These are phyloP conservation scores for Gossypium davidsonii DNA, from an alignment of 441 rosid genomes.

Conservation along the genomic window DNA sequence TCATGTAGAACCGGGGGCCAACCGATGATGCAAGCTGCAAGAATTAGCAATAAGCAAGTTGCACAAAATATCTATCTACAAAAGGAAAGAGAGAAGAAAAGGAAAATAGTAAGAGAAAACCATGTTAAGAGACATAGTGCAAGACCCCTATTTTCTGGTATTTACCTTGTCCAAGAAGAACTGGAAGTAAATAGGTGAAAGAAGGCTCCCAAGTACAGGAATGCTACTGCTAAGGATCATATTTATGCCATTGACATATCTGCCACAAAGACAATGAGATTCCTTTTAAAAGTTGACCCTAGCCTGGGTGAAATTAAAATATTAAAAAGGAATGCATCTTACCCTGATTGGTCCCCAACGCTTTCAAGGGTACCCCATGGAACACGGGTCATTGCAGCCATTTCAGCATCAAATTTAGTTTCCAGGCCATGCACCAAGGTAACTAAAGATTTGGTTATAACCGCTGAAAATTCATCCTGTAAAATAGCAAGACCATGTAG, in stretches of 20 bases:
- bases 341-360: constrained; percentile 98
- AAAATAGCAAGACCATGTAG: constrained; percentile 22
- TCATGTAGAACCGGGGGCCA: constrained; percentile 88
- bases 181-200: constrained; percentile 83
- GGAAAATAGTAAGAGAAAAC: neutral
- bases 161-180: constrained; percentile 96
- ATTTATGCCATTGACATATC: constrained; percentile 88
- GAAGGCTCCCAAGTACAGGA: constrained; percentile 84
- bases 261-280: constrained; percentile 35
- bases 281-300: constrained; percentile 7
- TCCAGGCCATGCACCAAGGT: constrained; percentile 93
- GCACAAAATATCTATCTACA: neutral
- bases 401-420: constrained; percentile 92
- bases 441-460: constrained; percentile 81
- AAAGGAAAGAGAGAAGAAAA: constrained; percentile 1
- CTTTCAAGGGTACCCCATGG: constrained; percentile 97
- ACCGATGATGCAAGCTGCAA: constrained; percentile 95
- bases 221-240: constrained; percentile 69
- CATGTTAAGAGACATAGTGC: constrained; percentile 8
- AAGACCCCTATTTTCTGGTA: neutral
- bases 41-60: constrained; percentile 5
- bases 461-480: constrained; percentile 97
- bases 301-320: constrained; percentile 1
- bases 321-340: constrained; percentile 26
- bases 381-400: constrained; percentile 96